Conservation (phyloP, 2,329 filamentous ascomycete species). For the Neofusicoccum parvum region DNA sequence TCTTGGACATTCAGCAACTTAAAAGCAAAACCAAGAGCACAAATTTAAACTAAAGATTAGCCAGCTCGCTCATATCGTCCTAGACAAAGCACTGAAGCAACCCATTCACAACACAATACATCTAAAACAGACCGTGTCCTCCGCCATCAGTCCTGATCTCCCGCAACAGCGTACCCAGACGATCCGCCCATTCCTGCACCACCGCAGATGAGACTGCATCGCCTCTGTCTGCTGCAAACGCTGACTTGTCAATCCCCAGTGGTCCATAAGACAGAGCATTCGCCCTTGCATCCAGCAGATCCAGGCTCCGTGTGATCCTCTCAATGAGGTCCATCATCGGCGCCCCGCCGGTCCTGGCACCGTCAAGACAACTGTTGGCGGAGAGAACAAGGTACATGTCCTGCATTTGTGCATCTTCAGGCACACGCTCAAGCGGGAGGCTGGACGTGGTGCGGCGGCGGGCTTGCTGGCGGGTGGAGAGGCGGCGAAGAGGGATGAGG, state of each 20-base stretch:
- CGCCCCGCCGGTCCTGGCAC: neutral
- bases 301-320: neutral
- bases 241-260: too few relatives aligned
- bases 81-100: too few relatives aligned
- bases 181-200: slow-evolving; percentile 2
- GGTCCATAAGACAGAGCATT: neutral
- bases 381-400: slow-evolving; percentile 17
- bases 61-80: neutral
- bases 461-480: slow-evolving; percentile 25
- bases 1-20: too few relatives aligned
- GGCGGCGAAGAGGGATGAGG: neutral
- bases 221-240: neutral
- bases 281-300: neutral
- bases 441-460: slow-evolving; percentile 33
- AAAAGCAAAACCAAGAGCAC: too few relatives aligned
- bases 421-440: slow-evolving; percentile 43
- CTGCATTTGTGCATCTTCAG: slow-evolving; percentile 32
- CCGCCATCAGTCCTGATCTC: neutral
- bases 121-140: neutral
- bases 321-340: neutral
- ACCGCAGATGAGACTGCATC: neutral
- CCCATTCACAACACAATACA: neutral
- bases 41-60: neutral
- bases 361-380: neutral
- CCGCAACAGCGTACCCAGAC: neutral